Conservation (phyloP, 495 filamentous ascomycete species). For the Aspergillus bertholletiae region DNA sequence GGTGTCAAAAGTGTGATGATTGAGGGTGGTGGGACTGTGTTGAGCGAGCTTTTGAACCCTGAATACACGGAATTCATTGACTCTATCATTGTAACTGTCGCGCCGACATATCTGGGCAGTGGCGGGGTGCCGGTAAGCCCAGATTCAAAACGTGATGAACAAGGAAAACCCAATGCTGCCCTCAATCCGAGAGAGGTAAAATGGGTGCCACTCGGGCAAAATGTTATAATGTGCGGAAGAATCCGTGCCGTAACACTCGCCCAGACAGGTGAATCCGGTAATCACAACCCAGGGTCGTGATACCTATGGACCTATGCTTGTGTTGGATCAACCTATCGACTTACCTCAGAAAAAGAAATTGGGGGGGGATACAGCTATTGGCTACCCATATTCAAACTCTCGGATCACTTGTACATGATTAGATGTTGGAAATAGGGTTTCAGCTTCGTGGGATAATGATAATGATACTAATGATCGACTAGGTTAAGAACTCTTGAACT, state of each 20-base stretch:
- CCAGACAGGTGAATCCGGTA: background rate
- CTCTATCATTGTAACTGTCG: conserved; percentile 77
- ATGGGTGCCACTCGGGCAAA: conserved; percentile 70
- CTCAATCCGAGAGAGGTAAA: conserved; percentile 61
- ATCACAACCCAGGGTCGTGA: background rate
- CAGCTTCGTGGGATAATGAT: too few relatives aligned
- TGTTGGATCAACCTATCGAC: background rate
- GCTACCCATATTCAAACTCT: too few relatives aligned
- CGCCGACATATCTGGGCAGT: conserved; percentile 76
- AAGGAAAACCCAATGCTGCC: conserved; percentile 50
- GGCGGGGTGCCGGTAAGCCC: conserved; percentile 74
- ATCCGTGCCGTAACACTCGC: conserved; percentile 25
- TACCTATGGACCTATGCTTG: conserved; percentile 6
- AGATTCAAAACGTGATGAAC: conserved; percentile 43
- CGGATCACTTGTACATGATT: too few relatives aligned
- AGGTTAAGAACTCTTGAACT: too few relatives aligned
- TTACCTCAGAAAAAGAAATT: background rate
- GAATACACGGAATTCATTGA: conserved; percentile 62
- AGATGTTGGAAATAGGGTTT: too few relatives aligned
- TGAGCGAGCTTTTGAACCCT: conserved; percentile 66
- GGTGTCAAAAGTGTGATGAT: conserved; percentile 81
- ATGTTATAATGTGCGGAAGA: conserved; percentile 75
- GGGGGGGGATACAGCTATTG: too few relatives aligned
- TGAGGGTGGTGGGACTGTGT: conserved; percentile 76
- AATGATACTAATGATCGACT: too few relatives aligned